Base-by-base conservation (phyloP, 2,329 filamentous ascomycete species). In the Ophidiomyces ophidiicola region DNA sequence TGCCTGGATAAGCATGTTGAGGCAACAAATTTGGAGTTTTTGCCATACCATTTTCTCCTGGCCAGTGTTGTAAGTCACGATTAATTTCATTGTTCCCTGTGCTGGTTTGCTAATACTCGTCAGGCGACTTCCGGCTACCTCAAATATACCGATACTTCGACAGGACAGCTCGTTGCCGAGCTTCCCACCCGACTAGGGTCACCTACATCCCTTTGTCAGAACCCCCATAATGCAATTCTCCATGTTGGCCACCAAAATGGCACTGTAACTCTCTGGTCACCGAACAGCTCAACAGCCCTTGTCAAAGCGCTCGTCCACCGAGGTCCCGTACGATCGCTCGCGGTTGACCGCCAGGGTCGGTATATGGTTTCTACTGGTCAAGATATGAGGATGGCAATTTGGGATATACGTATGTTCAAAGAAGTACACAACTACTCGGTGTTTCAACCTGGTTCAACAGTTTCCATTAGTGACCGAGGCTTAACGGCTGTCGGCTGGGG, bases 351-450 rank as follows among this genome's bases (percentile, higher is more conserved):
- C 44, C 82, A 88, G 57, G 90, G 90, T 15, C 76, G 82, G 42
- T 98, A 94, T 64, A 94, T 96, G 88, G 85, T 94, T 7, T 85
- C 86, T 3, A 80, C 84, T 0, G 88, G 87, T 1, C 85, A 93
- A 56, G 88, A 94, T 57, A 70, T 78, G 48, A 84, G 82, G 56
- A 92, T 94, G 82, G 78, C 82, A n/a, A 78, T 94, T 8, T 94
- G 88, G 86, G 88, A 96, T 57, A 80, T 96, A 46, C 77, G 88
- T 30, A 93, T 85, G 73, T 90, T 92, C 67, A 85, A 82, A 51
- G 85, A 94, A 55, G 80, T 98, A 18, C 83, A 90, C 63, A 84
- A 72, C 50, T 96, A 96, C 64, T 84, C 79, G 47, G 83, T 86
- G 24, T 74, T 79, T 26, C 76, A 83, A 42, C 90, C 90, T 0